Conservation (phyloP, 805 yeast species). For the Metschnikowia henanensis region DNA sequence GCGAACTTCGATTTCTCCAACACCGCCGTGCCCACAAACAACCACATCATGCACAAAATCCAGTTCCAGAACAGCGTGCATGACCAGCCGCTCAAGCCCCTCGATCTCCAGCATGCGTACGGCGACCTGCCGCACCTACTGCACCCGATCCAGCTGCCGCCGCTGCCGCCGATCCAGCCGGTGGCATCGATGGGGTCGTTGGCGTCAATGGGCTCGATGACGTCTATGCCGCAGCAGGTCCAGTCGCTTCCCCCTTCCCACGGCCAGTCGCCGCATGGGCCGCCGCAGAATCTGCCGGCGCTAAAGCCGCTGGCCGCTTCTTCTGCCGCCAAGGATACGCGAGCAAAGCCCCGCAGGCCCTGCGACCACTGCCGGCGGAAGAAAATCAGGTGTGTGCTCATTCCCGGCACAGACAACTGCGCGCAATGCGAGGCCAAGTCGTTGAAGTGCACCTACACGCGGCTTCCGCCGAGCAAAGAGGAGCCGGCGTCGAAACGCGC, state of each 20-base stretch:
- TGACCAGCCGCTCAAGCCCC: constrained; percentile 5
- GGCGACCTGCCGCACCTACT: constrained; percentile 1
- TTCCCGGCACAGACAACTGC: constrained; percentile 63
- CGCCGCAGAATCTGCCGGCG: not conserved
- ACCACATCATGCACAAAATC: constrained; percentile 28
- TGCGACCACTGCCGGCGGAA: constrained; percentile 86
- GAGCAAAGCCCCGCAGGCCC: constrained; percentile 44
- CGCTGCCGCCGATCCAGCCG: constrained; percentile 8
- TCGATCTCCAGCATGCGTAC: constrained; percentile 1
- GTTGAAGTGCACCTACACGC: constrained; percentile 67
- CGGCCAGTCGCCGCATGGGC: not conserved
- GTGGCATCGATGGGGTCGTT: not conserved
- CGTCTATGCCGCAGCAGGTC: no score
- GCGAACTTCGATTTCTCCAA: constrained; percentile 32
- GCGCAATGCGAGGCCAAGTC: constrained; percentile 76
- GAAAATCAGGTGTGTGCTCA: constrained; percentile 74
- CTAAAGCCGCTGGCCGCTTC: not conserved
- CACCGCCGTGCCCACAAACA: constrained; percentile 1
- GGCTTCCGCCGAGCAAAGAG: constrained; percentile 7
- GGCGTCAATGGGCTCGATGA: no score
- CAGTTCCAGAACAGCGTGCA: constrained; percentile 33
- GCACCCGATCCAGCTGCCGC: constrained; percentile 7
- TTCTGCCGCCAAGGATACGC: not conserved
- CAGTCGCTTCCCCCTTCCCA: no score
- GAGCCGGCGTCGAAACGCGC: constrained; percentile 50